phyloP scores from a whole-genome alignment of 2,329 filamentous ascomycete species.

The Alternaria conjuncta region DNA sequence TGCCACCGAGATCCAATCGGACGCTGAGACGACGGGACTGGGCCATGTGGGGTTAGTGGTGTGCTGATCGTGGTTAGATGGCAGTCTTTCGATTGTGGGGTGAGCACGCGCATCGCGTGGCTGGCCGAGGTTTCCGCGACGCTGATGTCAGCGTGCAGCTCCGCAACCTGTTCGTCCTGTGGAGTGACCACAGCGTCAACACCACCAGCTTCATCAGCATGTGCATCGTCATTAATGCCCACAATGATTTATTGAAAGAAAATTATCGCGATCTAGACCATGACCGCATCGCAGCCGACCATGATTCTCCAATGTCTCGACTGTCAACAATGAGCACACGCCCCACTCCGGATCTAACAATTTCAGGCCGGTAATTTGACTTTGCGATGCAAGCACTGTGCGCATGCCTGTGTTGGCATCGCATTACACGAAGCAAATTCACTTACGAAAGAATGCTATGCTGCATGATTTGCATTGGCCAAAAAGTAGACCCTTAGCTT shows the following conservation, averaged over 20 bases:
- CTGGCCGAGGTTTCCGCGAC: conserved; percentile 11
- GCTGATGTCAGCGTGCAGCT: conserved; percentile 16
- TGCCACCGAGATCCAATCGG: conserved; percentile 23
- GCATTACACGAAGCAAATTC: neutral
- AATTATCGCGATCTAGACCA: neutral
- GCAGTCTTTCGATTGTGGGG: conserved; percentile 26
- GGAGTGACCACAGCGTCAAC: conserved; percentile 8
- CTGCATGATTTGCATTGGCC: neutral
- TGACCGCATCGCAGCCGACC: conserved; percentile 6
- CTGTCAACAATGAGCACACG: neutral
- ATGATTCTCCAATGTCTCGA: conserved; percentile 24
- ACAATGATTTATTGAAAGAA: neutral
- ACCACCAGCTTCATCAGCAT: neutral
- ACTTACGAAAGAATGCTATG: neutral
- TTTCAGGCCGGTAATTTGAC: neutral
- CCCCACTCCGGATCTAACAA: neutral
- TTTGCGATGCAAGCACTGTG: neutral
- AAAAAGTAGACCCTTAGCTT: neutral
- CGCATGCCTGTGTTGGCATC: neutral
- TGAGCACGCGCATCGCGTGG: conserved; percentile 17
- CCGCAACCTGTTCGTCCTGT: conserved; percentile 1
- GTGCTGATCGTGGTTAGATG: conserved; percentile 18
- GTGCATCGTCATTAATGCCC: conserved; percentile 5
- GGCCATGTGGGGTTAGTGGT: conserved; percentile 25
- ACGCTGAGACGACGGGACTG: conserved; percentile 13